Percentiles rank a stretch among this genome's conserved stretches.
phyloP scores from a whole-genome alignment of 257 asterid genomes.

The Nyctanthes arbortristis region DNA sequence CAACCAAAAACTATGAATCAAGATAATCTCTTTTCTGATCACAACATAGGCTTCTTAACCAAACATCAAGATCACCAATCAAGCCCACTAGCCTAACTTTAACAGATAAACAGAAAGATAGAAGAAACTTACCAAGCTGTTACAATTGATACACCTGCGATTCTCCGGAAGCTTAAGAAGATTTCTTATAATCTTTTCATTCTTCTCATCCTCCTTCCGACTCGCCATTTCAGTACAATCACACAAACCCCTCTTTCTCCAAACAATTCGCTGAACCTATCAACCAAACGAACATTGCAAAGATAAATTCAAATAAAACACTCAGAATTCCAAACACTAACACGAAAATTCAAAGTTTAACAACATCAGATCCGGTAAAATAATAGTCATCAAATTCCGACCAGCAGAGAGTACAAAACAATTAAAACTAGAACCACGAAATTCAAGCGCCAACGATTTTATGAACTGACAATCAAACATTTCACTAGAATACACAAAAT shows the following conservation, averaged over 20 bases:
- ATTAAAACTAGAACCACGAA: background rate
- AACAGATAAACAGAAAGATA: background rate
- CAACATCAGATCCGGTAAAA: slow-evolving; percentile 59
- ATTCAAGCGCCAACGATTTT: slow-evolving; percentile 12
- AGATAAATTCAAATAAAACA: slow-evolving; percentile 2
- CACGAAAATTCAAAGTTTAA: slow-evolving; percentile 20
- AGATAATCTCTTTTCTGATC: slow-evolving; percentile 15
- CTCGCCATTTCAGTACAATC: slow-evolving; percentile 58
- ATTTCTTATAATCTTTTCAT: too few relatives aligned
- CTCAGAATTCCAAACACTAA: slow-evolving; percentile 7
- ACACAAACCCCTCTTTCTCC: slow-evolving; percentile 21
- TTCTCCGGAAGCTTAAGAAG: too few relatives aligned
- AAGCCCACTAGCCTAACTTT: background rate
- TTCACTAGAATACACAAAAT: slow-evolving; percentile 7
- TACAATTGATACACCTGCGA: too few relatives aligned
- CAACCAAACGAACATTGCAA: slow-evolving; percentile 29
- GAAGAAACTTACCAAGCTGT: background rate
- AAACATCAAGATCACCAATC: background rate
- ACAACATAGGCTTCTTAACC: background rate
- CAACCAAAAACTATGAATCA: background rate
- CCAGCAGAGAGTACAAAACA: slow-evolving; percentile 21
- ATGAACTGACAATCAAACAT: slow-evolving; percentile 3
- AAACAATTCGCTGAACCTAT: slow-evolving; percentile 28
- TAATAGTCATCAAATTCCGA: slow-evolving; percentile 27
- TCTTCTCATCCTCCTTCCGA: slow-evolving; percentile 26